Evolutionary conservation across 306 rosid genomes (phyloP).

Genomic region (Pueraria montana): DNA sequence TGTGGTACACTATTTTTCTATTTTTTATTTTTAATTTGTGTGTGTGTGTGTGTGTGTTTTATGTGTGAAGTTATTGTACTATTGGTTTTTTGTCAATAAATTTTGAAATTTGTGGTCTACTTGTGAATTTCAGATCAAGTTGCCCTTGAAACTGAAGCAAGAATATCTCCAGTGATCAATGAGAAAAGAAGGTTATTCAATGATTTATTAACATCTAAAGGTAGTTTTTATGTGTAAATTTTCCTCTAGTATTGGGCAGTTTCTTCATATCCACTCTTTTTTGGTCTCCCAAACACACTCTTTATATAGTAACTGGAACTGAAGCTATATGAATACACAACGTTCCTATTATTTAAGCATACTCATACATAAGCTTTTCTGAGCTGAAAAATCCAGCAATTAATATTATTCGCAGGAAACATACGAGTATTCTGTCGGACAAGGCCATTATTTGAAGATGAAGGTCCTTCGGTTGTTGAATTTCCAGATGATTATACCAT

Average conservation of each 20-base stretch:
- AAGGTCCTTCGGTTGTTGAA: slow-evolving; percentile 83
- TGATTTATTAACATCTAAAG: slow-evolving; percentile 97
- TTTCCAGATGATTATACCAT: slow-evolving; percentile 89
- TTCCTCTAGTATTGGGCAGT: slow-evolving; percentile 35
- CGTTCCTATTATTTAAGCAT: slow-evolving; percentile 38
- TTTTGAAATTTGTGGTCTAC: slow-evolving; percentile 44
- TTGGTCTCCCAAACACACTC: slow-evolving; percentile 4
- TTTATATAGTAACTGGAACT: slow-evolving; percentile 22
- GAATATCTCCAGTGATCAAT: slow-evolving; percentile 82
- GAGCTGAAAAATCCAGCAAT: slow-evolving; percentile 33
- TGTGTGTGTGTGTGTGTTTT: not conserved
- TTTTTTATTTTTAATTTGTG: not conserved
- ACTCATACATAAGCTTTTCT: slow-evolving; percentile 33
- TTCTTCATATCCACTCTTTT: slow-evolving; percentile 19
- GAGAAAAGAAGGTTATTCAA: slow-evolving; percentile 95
- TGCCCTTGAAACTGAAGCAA: slow-evolving; percentile 87
- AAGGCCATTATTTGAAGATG: slow-evolving; percentile 95
- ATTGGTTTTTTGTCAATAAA: slow-evolving; percentile 40
- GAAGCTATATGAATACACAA: slow-evolving; percentile 26
- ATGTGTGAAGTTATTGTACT: slow-evolving; percentile 1
- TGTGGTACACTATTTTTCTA: not conserved
- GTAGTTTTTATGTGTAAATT: slow-evolving; percentile 59
- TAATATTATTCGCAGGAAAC: slow-evolving; percentile 74
- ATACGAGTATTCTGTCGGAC: slow-evolving; percentile 84
- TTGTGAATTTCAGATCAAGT: slow-evolving; percentile 73